Evolutionary conservation across 2,329 filamentous ascomycete genomes (phyloP).

Genomic region (Acrocalymma vagum): DNA sequence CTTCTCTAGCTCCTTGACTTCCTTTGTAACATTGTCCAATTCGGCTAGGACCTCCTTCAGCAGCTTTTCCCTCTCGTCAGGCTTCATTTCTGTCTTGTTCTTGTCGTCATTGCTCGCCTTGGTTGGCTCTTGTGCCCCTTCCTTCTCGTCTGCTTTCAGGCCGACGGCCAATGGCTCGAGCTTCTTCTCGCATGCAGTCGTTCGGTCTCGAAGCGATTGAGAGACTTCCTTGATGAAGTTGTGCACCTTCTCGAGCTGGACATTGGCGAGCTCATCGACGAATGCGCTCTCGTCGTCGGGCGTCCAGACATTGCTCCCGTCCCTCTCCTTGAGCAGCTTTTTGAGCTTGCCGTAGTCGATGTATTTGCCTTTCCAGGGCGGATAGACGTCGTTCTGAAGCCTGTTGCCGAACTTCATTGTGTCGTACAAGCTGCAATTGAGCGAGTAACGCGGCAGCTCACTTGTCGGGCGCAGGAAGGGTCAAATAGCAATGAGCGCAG

Average conservation of each 20-base stretch:
- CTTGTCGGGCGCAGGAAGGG: constrained; percentile 1
- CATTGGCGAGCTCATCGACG: constrained; percentile 93
- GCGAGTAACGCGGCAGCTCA: not conserved
- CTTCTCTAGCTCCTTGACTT: constrained; percentile 91
- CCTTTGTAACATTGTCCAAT: constrained; percentile 86
- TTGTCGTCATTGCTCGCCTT: constrained; percentile 10
- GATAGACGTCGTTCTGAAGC: constrained; percentile 79
- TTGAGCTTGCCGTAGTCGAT: constrained; percentile 97
- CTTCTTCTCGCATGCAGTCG: constrained; percentile 72
- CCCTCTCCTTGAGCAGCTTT: constrained; percentile 78
- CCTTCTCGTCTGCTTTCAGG: constrained; percentile 31
- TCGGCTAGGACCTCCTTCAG: constrained; percentile 79
- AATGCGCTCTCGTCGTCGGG: constrained; percentile 93
- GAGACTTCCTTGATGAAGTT: constrained; percentile 86
- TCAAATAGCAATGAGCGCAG: not conserved
- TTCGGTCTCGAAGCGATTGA: constrained; percentile 81
- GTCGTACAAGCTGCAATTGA: constrained; percentile 1
- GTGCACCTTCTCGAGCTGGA: constrained; percentile 94
- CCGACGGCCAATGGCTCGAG: constrained; percentile 65
- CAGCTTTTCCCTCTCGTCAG: constrained; percentile 57
- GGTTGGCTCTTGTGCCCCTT: constrained; percentile 29
- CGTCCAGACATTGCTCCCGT: constrained; percentile 77
- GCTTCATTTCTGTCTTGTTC: constrained; percentile 34
- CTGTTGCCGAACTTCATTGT: constrained; percentile 95
- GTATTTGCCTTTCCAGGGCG: constrained; percentile 91